These are phyloP conservation scores for Echites panduratus DNA, from an alignment of 257 asterid genomes.

Conservation along the genomic window DNA sequence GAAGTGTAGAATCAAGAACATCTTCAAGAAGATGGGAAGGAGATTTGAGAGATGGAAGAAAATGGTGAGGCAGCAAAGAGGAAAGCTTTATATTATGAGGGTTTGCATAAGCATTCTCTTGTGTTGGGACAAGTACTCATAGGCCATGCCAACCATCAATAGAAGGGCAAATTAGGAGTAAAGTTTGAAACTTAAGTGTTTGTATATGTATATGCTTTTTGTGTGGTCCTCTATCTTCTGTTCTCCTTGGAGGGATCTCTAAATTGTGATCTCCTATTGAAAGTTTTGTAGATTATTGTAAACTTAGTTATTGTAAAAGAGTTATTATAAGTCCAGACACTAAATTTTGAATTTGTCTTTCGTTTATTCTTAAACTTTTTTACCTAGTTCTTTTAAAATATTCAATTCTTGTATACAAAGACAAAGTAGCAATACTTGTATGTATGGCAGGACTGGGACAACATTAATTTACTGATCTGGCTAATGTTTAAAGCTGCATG, in stretches of 20 bases:
- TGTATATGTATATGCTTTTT: too few relatives aligned
- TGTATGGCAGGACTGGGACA: neutral
- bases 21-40: conserved; percentile 26
- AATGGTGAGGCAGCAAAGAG: conserved; percentile 33
- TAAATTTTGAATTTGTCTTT: too few relatives aligned
- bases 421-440: neutral
- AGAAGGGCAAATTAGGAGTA: too few relatives aligned
- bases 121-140: conserved; percentile 30
- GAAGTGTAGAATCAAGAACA: too few relatives aligned
- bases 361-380: too few relatives aligned
- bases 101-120: conserved; percentile 34
- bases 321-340: neutral
- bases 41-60: conserved; percentile 26
- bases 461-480: neutral
- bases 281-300: neutral
- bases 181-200: too few relatives aligned
- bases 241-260: neutral
- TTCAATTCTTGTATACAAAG: neutral
- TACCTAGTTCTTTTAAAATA: too few relatives aligned
- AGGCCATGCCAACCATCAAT: too few relatives aligned
- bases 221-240: neutral
- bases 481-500: conserved; percentile 3
- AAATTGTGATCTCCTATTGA: neutral
- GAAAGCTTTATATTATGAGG: conserved; percentile 34
- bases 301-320: neutral